These are phyloP conservation scores for Neofusicoccum sp. DNA, from an alignment of 2,329 filamentous ascomycete genomes.

Conservation along the genomic window DNA sequence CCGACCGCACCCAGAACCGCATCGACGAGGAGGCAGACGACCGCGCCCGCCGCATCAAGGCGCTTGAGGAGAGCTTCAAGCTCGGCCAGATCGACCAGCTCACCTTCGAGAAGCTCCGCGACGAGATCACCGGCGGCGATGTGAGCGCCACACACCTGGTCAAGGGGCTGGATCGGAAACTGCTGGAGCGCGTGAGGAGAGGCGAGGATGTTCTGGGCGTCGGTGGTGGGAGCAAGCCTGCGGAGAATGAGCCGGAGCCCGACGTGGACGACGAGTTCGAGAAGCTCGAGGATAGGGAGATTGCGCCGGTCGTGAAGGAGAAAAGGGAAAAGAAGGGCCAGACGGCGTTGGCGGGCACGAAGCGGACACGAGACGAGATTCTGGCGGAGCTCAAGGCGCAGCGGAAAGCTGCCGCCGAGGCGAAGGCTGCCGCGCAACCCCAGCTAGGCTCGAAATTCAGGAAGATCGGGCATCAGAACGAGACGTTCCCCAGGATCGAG, in stretches of 20 bases:
- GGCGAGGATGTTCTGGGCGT: conserved; percentile 57
- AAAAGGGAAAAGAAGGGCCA: conserved; percentile 54
- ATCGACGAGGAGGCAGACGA: conserved; percentile 54
- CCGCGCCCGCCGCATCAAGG: conserved; percentile 66
- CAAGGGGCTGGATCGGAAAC: conserved; percentile 84
- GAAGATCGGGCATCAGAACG: conserved; percentile 48
- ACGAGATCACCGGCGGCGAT: conserved; percentile 79
- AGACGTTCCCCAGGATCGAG: conserved; percentile 55
- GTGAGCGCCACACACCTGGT: conserved; percentile 79
- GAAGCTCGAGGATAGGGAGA: conserved; percentile 62
- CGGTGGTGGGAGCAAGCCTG: conserved; percentile 40
- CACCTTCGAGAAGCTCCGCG: conserved; percentile 72
- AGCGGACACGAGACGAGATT: conserved; percentile 59
- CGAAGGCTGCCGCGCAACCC: conserved; percentile 46
- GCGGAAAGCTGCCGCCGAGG: conserved; percentile 45
- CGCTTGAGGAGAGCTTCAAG: conserved; percentile 78
- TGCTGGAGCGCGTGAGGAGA: conserved; percentile 66
- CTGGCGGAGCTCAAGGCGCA: conserved; percentile 59
- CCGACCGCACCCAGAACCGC: conserved; percentile 72
- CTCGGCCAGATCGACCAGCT: conserved; percentile 77
- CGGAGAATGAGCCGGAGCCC: conserved; percentile 29
- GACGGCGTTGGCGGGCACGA: conserved; percentile 50
- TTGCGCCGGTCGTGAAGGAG: conserved; percentile 65
- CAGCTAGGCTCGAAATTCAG: conserved; percentile 56
- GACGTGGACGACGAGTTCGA: conserved; percentile 49